Base-by-base conservation (phyloP, 305 asterid genomes). In the Fraxinus sp. region DNA sequence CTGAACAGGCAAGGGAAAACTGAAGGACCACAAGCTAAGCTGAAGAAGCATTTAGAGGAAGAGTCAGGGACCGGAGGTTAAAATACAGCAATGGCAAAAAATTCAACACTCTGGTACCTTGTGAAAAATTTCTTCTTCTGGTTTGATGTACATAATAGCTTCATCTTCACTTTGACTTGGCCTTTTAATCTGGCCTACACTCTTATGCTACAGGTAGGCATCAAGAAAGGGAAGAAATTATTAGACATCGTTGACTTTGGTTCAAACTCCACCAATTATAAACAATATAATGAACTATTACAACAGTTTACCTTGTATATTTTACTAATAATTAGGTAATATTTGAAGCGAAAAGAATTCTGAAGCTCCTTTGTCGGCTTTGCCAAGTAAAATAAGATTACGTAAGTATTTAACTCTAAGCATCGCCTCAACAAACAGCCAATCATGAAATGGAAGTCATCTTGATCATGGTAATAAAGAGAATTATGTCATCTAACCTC, bases 11-110 rank as follows among this genome's bases (percentile, higher is more conserved):
- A 94, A 84, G 22, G 93, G 95, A 80, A 96, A 94, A 85, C 83
- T 89, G 87, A 94, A 87, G 85, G 97, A 96, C 98, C 98, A 96
- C 59, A 90, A 91, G 91, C 98, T 88, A 49, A 93, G 94, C 99
- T 96, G 95, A 83, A 87, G 62, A 88, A 85, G 74, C 81, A 88
- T 75, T 76, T 77, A 30, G 22, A n/a, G 66, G 49, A 78, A 81
- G 74, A 81, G 84, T 85, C 79, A 79, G 86, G 13, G 32, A 18
- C 35, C 35, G 39, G 57, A 39, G 78, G 82, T 22, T 35, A 39
- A 79, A 83, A 55, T 37, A 79, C 41, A 79, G 73, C 35, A 77
- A 20, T 35, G 52, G 70, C 70, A 77, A 71, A 57, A 78, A 78
- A 36, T 41, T 6, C 49, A 75, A 9, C 52, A 26, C 20, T 35